Evolutionary conservation across 1,284 basidiomycete species (phyloP), one percentile per base, ranked within the genome.

Genomic region (Hypsizygus ulmarius): DNA sequence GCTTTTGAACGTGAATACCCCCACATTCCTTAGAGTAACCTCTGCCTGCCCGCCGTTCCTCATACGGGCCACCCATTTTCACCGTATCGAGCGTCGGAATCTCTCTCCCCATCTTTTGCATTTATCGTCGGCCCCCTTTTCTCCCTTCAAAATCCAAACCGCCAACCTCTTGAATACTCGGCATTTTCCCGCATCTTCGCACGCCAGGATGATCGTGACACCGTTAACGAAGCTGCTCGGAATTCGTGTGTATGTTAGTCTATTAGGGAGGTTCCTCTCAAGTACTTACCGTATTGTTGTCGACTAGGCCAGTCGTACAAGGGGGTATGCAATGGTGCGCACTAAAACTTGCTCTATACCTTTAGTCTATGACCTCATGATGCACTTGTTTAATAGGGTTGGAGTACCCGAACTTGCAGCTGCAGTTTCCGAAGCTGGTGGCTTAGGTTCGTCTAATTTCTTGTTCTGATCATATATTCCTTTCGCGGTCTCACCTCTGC

Each of bases 351-450:
- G 36, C 43, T 19, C 15, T 40, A 34, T 18, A 15, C 3, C 3
- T 29, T 28, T 39, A 29, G 16, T 14, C 25, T 19, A 19, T 40
- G 37, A 45, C 27, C 37, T 45, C 25, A 16, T 45, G 21, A 25
- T 25, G 7, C 21, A 3, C 51, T 39, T 51, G 28, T 47, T 37
- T 47, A 32, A 43, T 53, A 91, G 85, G 89, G 88, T 93, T 39
- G 90, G 89, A 29, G 63, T 84, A 4, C 90, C 91, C 1, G 62
- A 64, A 44, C 77, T 95, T 10, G 88, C 74, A 32, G 82, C 90
- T 10, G 93, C 91, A 0, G 87, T 95, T 3, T 91, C 88, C 14
- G 82, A 93, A 50, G 92, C 90, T 0, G 94, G 94, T 5, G 93
- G 87, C 16, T 74, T 96, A 16, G 93, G 92, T 69, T 43, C 42